Evolutionary conservation across 768 basidiomycete species (phyloP), one percentile per base, ranked within the genome.

Genomic region (Asterophora lycoperdoides): DNA sequence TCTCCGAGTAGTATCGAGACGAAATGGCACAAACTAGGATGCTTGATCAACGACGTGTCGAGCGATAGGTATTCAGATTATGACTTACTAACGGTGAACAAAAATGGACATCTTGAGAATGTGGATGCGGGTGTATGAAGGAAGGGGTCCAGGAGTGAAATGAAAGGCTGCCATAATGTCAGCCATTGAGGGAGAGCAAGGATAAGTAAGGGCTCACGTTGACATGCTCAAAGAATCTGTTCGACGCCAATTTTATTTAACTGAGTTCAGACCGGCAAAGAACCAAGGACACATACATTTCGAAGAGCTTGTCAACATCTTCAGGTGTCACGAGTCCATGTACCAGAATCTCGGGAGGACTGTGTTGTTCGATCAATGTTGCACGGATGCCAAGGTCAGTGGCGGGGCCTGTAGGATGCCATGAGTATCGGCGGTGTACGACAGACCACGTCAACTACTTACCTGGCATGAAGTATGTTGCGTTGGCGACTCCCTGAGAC

Each of bases 81-180:
- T 41, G 46, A 81, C 80, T 71, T 49, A 86, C 86, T 76, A 51
- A 91, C 89, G 39, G 92, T 94, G 64, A 93, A 92, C 29, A 95
- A 72, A 72, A 93, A 95, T 0, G 93, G 92, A 58, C 88, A 90
- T 45, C 93, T 75, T 15, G 86, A 79, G 56, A 89, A 91, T 8
- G 86, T 89, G 3, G 80, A 77, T 5, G 82, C 79, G 8, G 89
- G 82, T 0, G 86, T 92, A 60, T 94, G 93, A 13, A 94, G 70
- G 5, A 80, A 81, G 8, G 83, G 84, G 64, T 93, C 91, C 9
- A 95, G 73, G 18, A 93, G 66, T 2, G 86, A 86, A 14, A 93
- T 76, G 55, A 82, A 83, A 1, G 82, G 79, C 79, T 80, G 51
- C 64, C 10, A 7, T 34, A 8, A 15, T 29, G 18, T 51, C 18